A percentile compares a stretch with the other conserved stretches of the same genome.
Evolutionary conservation across 441 rosid species (phyloP).

Genomic region (Populus hybrid): DNA sequence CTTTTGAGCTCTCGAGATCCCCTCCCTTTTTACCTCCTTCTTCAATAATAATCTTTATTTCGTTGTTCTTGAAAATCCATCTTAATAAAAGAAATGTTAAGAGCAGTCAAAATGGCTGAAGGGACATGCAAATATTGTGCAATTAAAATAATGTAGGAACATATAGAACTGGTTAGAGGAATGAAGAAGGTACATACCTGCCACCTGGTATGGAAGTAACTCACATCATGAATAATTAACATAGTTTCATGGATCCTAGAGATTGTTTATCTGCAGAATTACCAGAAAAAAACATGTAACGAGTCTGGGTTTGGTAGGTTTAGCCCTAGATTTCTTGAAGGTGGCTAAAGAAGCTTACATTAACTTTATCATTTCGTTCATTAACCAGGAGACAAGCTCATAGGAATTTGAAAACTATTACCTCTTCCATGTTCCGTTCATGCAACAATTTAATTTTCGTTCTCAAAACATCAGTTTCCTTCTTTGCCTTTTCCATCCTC

Average conservation of each 20-base stretch:
- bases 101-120: neutral
- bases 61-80: conserved; percentile 49
- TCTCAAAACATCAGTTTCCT: conserved; percentile 49
- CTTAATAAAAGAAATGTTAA: conserved; percentile 25
- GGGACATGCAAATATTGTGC: conserved; percentile 2
- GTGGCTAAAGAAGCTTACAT: neutral
- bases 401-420: conserved; percentile 13
- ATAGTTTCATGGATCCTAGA: neutral
- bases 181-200: neutral
- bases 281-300: too few relatives aligned
- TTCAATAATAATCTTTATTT: conserved; percentile 39
- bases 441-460: conserved; percentile 49
- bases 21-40: conserved; percentile 46
- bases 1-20: conserved; percentile 46
- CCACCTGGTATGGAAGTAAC: neutral
- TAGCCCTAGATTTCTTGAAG: neutral
- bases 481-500: conserved; percentile 46
- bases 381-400: neutral
- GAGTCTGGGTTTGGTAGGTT: too few relatives aligned
- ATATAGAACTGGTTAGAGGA: too few relatives aligned
- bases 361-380: neutral
- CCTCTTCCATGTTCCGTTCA: conserved; percentile 65
- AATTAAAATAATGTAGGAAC: neutral
- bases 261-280: neutral
- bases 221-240: neutral